A percentile compares a stretch with the other conserved stretches of the same genome.
phyloP scores from a whole-genome alignment of 2,329 filamentous ascomycete species.

The Neodidymelliopsis sp. region DNA sequence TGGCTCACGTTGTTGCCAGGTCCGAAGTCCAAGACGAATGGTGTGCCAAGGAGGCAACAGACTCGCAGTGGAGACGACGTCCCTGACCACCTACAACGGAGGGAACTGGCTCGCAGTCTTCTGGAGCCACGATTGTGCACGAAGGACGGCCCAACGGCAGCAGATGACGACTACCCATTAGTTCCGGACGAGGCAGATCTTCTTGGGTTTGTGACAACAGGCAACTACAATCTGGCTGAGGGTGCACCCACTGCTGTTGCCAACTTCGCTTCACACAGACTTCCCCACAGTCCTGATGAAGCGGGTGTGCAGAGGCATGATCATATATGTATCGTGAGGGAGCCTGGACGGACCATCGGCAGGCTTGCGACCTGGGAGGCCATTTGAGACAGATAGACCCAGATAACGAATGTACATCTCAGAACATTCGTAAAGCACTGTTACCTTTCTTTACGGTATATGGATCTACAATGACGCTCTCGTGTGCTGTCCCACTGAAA shows the following conservation, averaged over 20 bases:
- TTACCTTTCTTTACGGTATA: too few species aligned
- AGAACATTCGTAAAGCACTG: too few species aligned
- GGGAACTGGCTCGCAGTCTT: constrained; percentile 37
- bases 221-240: constrained; percentile 79
- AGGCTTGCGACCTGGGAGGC: constrained; percentile 82
- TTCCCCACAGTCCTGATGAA: constrained; percentile 56
- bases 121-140: constrained; percentile 22
- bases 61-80: constrained; percentile 24
- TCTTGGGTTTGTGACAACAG: constrained; percentile 89
- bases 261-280: constrained; percentile 68
- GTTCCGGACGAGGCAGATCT: constrained; percentile 79
- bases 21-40: not conserved
- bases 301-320: constrained; percentile 35
- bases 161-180: constrained; percentile 62
- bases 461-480: too few species aligned
- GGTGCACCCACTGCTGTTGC: constrained; percentile 81
- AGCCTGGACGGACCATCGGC: constrained; percentile 79
- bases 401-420: not conserved
- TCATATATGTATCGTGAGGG: constrained; percentile 78
- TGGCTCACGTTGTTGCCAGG: constrained; percentile 71
- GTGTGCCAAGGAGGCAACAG: constrained; percentile 23
- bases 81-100: constrained; percentile 25
- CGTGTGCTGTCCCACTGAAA: too few species aligned
- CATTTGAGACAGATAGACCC: constrained; percentile 49
- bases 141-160: constrained; percentile 28